Evolutionary conservation across 2,329 filamentous ascomycete species (phyloP), one percentile per base, ranked within the genome.

Genomic region (Tricladium varicosporioides): DNA sequence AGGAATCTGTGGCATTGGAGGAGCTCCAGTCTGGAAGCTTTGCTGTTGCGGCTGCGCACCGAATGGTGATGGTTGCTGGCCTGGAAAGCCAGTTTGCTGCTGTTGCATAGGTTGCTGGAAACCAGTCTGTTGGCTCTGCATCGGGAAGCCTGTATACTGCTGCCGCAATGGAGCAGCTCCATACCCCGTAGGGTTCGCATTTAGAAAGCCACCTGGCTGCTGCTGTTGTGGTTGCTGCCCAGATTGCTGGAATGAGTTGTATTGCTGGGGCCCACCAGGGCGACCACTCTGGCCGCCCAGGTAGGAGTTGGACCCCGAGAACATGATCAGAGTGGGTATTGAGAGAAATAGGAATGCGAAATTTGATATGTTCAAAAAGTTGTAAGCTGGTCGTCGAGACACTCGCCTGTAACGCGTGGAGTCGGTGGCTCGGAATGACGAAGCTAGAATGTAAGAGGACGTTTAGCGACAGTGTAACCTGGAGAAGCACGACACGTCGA

Each of bases 231-330:
- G 69, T 63, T 63, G 66, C 51, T 61, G 64, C 36, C 60, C 61
- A 60, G 75, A 74, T 65, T 72, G 67, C 60, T 75, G 71, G 56
- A 82, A 80, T 60, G 79, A 76, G 70, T 75, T 73, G 65, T 79
- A 82, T 65, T 83, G 78, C 61, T 79, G 84, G 69, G 83, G 82
- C 53, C 85, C 84, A 50, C 88, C 89, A 59, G 86, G 88, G 72
- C 88, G 84, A 78, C 81, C 88, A 71, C 87, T 91, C 73, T 81
- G 83, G 76, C 86, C 88, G 74, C 91, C 91, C 69, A 96, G 77
- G 74, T 87, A 97, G 63, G 89, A 87, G 78, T 89, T 95, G 65
- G 91, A 89, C 73, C 88, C 91, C 65, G 91, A 94, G 78, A 91
- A 97, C 93, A 97, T 97, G 75, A 27, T 44, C 22, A 44, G 33